Evolutionary conservation across 2,329 filamentous ascomycete genomes (phyloP), one percentile per base, ranked within the genome.

Genomic region (Albophoma yamanashiensis): DNA sequence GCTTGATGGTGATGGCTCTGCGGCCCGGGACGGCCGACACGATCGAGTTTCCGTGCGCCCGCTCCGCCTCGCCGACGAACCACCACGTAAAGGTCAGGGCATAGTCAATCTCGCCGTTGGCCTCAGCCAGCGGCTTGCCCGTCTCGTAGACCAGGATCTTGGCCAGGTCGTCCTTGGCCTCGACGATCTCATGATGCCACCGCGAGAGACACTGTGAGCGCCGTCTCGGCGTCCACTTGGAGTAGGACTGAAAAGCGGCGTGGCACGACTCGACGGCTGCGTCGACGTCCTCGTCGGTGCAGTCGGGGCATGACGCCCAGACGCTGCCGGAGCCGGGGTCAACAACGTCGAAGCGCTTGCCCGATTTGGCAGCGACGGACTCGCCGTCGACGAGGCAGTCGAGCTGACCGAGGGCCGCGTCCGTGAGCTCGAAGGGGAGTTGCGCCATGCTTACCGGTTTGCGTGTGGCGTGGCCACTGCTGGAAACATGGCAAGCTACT

Each of bases 1-100:
- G 72, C 52, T 92, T 92, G 65, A 92, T 81, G 0, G 86, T 88
- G 62, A 92, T 82, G 3, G 86, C 79, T 15, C 88, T 79, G 7
- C 89, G 77, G 39, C 84, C 83, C 0, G 88, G 83, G 0, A 82
- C 74, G 0, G 87, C 76, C 0, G 86, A 80, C 0, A 79, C 77
- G 55, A 83, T 81, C 5, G 87, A 79, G 0, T 80, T 80, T 20
- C 89, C 89, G 76, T 67, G 86, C 34, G 78, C 66, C 57, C 71
- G 69, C 61, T 79, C 77, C 4, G 79, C 78, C 64, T 81, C 79
- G 14, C 78, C 77, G 0, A 79, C 73, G 62, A 85, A 85, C 82
- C 82, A 86, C 72, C 79, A 79, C 2, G 77, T 75, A 65, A 85
- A 84, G 0, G 75, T 73, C 0, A 76, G 67, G 2, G 79, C 80